Base-by-base conservation (phyloP, 1,284 basidiomycete species). In the Calocybe gambosa region DNA sequence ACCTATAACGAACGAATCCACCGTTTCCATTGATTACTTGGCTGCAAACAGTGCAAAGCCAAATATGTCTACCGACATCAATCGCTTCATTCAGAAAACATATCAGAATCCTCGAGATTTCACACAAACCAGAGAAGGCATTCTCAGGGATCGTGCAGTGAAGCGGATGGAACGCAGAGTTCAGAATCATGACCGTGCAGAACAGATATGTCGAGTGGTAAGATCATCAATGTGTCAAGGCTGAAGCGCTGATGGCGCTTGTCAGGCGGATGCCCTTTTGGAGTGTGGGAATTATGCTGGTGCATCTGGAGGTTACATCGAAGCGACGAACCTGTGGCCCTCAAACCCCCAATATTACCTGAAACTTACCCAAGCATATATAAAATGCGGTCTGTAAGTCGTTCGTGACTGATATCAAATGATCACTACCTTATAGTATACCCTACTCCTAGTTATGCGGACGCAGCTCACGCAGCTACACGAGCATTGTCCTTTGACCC, bases 401-500 rank as follows among this genome's bases (percentile, higher is more conserved):
- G 15, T 20, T 7, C 16, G 33, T 2, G 23, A 39, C 15, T 38
- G 12, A 39, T 13, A 23, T 15, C 12, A 7, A 29, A 29, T 26
- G 21, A 6, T 10, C 16, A 12, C 29, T 12, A 10, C 5, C 29
- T n/a, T n/a, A n/a, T 31, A 31, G 8, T 4, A 13, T 9, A 5
- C 7, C 20, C 41, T 19, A 29, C 16, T n/a, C 6, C 42, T 26
- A 75, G 73, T 45, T 73, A 68, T 54, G 64, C 65, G 35, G 59
- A 67, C 38, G 74, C 74, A 0, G 69, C 71, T 10, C 59, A 63
- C 33, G 65, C 66, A 5, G 70, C 74, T 3, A 64, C 62, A 1
- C 58, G 65, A 12, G 72, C 71, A 0, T 59, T 76, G 15, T 53
- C 61, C 2, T 57, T 67, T 20, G 66, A 75, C 39, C 73, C 71